phyloP scores from a whole-genome alignment of 352 stramenopile species.

The Phytopythium delawarense region DNA sequence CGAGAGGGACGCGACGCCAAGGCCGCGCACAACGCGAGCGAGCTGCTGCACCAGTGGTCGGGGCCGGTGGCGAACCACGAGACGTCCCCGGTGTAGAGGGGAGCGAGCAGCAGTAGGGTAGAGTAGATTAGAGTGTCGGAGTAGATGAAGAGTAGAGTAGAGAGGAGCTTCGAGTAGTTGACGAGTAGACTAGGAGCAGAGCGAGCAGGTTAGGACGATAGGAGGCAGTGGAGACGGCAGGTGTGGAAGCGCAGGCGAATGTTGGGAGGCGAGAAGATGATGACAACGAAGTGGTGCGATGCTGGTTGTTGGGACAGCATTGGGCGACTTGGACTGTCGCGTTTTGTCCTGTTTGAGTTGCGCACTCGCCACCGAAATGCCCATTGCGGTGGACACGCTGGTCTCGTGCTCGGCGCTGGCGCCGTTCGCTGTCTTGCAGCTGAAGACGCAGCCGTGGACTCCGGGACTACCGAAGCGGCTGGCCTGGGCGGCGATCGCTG shows the following conservation, averaged over 20 bases:
- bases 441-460: too few species aligned
- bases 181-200: background rate
- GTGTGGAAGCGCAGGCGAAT: background rate
- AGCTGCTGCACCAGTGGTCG: background rate
- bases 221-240: background rate
- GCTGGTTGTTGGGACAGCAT: too few species aligned
- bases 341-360: too few species aligned
- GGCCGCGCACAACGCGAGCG: constrained; percentile 6
- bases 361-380: too few species aligned
- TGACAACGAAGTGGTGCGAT: background rate
- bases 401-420: too few species aligned
- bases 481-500: too few species aligned
- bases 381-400: too few species aligned
- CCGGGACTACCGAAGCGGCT: too few species aligned
- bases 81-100: background rate
- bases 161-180: background rate
- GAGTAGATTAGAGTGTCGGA: background rate
- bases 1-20: constrained; percentile 9
- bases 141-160: too few species aligned
- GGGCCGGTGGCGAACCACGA: background rate
- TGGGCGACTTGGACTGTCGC: too few species aligned
- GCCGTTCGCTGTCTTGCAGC: too few species aligned
- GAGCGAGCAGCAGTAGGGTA: background rate
- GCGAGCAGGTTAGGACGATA: background rate
- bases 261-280: background rate